A percentile compares a stretch with the other conserved stretches of the same genome.
phyloP scores from a whole-genome alignment of 2,329 filamentous ascomycete genomes.

The Ascochyta rabiei region DNA sequence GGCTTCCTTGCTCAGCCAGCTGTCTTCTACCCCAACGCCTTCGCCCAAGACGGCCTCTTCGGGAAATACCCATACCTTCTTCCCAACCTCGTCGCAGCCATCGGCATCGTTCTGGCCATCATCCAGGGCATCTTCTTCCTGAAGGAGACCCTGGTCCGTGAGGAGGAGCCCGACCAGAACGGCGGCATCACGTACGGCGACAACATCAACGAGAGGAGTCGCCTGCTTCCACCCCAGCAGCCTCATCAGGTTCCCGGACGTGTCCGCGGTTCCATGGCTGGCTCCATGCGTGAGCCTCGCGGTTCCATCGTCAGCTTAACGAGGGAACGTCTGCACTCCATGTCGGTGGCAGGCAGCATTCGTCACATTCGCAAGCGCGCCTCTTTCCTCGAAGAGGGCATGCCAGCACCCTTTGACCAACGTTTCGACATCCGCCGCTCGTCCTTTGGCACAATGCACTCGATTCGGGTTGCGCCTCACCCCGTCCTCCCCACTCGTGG shows the following conservation, averaged over 20 bases:
- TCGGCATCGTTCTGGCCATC: slow-evolving; percentile 78
- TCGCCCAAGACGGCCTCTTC: slow-evolving; percentile 73
- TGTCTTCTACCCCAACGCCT: slow-evolving; percentile 72
- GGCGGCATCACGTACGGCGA: slow-evolving; percentile 64
- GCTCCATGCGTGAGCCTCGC: slow-evolving; percentile 30
- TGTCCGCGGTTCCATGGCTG: slow-evolving; percentile 37
- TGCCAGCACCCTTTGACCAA: slow-evolving; percentile 41
- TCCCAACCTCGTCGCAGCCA: slow-evolving; percentile 83
- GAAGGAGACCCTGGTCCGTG: slow-evolving; percentile 68
- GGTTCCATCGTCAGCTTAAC: slow-evolving; percentile 34
- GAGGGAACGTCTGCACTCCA: slow-evolving; percentile 34
- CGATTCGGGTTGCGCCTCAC: slow-evolving; percentile 39
- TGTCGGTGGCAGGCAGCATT: slow-evolving; percentile 39
- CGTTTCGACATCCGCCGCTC: slow-evolving; percentile 44
- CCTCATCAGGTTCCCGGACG: slow-evolving; percentile 31
- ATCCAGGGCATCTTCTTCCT: slow-evolving; percentile 78
- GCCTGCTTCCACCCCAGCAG: slow-evolving; percentile 62
- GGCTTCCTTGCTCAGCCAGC: slow-evolving; percentile 84
- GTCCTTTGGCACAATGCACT: slow-evolving; percentile 48
- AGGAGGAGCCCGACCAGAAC: slow-evolving; percentile 46
- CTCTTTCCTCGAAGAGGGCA: slow-evolving; percentile 46
- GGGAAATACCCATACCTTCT: slow-evolving; percentile 83
- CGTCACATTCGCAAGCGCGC: slow-evolving; percentile 44
- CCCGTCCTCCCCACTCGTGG: slow-evolving; percentile 30
- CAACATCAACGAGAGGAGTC: slow-evolving; percentile 72